Evolutionary conservation across 163 green algal genomes (phyloP).

Genomic region (Volvox carteri): DNA sequence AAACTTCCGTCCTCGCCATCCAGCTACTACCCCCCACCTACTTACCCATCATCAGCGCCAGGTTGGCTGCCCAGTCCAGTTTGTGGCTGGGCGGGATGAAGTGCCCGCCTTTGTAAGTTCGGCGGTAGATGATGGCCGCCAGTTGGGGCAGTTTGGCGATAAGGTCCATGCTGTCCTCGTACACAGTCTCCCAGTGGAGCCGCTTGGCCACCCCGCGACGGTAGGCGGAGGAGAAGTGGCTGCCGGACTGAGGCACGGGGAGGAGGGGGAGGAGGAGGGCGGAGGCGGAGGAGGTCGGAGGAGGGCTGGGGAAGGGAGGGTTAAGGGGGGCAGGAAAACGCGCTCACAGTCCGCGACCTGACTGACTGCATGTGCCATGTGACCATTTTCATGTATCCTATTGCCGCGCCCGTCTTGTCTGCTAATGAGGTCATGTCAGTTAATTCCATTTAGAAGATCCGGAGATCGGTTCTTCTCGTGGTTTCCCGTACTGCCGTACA

Average conservation of each 20-base stretch:
- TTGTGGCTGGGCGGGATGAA: slow-evolving; percentile 80
- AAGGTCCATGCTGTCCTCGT: slow-evolving; percentile 96
- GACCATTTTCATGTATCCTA: no score
- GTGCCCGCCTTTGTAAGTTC: slow-evolving; percentile 86
- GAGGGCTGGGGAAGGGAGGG: background rate
- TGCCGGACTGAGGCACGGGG: slow-evolving; percentile 79
- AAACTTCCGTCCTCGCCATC: background rate
- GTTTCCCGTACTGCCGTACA: no score
- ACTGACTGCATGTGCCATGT: no score
- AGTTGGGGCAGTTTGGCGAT: slow-evolving; percentile 95
- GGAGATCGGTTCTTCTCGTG: no score
- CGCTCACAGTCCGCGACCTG: no score
- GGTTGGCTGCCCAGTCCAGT: slow-evolving; percentile 97
- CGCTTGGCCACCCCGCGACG: slow-evolving; percentile 90
- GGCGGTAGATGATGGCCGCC: slow-evolving; percentile 89
- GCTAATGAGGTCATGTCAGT: no score
- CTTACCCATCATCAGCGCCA: slow-evolving; percentile 96
- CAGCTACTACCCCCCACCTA: background rate
- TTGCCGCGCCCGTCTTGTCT: no score
- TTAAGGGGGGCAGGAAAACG: background rate
- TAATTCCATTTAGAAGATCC: no score
- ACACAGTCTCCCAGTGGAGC: slow-evolving; percentile 94
- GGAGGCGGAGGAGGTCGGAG: background rate
- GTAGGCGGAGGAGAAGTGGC: slow-evolving; percentile 93
- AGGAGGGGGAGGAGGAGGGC: background rate